phyloP scores from a whole-genome alignment of 176 grass and related monocot species.

The Musa troglodytarum region DNA sequence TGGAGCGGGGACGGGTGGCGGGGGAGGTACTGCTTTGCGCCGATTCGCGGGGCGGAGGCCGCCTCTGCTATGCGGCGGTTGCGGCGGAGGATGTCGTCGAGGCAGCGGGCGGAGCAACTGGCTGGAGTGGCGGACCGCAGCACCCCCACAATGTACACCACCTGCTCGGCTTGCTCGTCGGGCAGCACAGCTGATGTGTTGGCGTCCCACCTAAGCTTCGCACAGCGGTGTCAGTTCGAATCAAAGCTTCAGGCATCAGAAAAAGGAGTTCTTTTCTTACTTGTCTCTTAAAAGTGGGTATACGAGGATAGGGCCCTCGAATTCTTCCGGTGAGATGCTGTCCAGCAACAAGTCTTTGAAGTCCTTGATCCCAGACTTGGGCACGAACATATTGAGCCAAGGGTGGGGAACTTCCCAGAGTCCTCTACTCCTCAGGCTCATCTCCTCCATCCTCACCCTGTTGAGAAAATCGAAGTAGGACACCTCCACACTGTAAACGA shows the following conservation, averaged over 20 bases:
- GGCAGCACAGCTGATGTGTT: constrained; percentile 70
- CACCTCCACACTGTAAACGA: constrained; percentile 72
- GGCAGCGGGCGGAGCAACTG: constrained; percentile 38
- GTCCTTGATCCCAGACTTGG: constrained; percentile 54
- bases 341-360: constrained; percentile 68
- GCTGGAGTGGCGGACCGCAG: constrained; percentile 58
- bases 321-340: constrained; percentile 50
- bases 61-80: constrained; percentile 41
- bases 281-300: constrained; percentile 84
- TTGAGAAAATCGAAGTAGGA: constrained; percentile 96
- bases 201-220: constrained; percentile 55
- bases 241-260: too few species aligned
- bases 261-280: constrained; percentile 31
- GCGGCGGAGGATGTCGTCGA: constrained; percentile 39
- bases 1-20: constrained; percentile 42
- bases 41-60: constrained; percentile 34
- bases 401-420: constrained; percentile 93
- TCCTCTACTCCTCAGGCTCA: constrained; percentile 54
- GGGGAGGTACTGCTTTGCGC: constrained; percentile 61
- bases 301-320: constrained; percentile 81
- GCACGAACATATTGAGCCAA: constrained; percentile 97
- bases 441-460: constrained; percentile 88
- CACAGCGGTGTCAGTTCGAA: not conserved
- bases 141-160: constrained; percentile 55
- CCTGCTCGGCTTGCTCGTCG: constrained; percentile 12